Evolutionary conservation across 2,329 filamentous ascomycete genomes (phyloP).

Genomic region (Xylariaceae sp.): DNA sequence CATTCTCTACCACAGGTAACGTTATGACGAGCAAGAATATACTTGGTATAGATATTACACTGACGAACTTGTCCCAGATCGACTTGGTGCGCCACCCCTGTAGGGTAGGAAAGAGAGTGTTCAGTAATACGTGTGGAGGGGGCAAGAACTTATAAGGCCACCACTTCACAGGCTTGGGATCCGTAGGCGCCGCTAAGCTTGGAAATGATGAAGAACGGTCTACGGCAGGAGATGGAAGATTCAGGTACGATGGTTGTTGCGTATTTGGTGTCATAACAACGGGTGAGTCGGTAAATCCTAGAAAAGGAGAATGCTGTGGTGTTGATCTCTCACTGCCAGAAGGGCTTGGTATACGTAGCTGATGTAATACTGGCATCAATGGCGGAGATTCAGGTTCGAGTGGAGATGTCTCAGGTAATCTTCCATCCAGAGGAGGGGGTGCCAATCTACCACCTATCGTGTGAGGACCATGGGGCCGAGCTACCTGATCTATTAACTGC

Average conservation of each 20-base stretch:
- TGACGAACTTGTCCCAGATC: slow-evolving; percentile 84
- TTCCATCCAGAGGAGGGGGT: slow-evolving; percentile 37
- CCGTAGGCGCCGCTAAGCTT: slow-evolving; percentile 49
- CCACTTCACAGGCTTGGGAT: slow-evolving; percentile 66
- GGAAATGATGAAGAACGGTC: slow-evolving; percentile 53
- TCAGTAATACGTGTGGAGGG: slow-evolving; percentile 71
- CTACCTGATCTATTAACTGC: slow-evolving; percentile 43
- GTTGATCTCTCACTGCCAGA: slow-evolving; percentile 54
- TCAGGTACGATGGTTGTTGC: slow-evolving; percentile 60
- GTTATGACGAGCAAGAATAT: slow-evolving; percentile 91
- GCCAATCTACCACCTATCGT: slow-evolving; percentile 43
- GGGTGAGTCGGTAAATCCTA: slow-evolving; percentile 68
- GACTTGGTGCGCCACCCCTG: slow-evolving; percentile 81
- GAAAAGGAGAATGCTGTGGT: slow-evolving; percentile 68
- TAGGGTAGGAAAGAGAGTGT: slow-evolving; percentile 86
- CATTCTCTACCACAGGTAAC: slow-evolving; percentile 84
- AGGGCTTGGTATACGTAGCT: slow-evolving; percentile 56
- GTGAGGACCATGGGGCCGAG: slow-evolving; percentile 32
- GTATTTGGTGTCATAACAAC: slow-evolving; percentile 51
- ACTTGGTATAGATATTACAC: slow-evolving; percentile 83
- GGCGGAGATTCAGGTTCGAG: slow-evolving; percentile 23
- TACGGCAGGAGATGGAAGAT: slow-evolving; percentile 58
- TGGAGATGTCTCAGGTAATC: slow-evolving; percentile 26
- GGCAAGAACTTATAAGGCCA: slow-evolving; percentile 83
- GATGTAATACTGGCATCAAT: slow-evolving; percentile 42